A percentile compares a stretch with the other conserved stretches of the same genome.
Evolutionary conservation across 2,329 filamentous ascomycete genomes (phyloP).

Genomic region (Alternaria hordeiaustralica): DNA sequence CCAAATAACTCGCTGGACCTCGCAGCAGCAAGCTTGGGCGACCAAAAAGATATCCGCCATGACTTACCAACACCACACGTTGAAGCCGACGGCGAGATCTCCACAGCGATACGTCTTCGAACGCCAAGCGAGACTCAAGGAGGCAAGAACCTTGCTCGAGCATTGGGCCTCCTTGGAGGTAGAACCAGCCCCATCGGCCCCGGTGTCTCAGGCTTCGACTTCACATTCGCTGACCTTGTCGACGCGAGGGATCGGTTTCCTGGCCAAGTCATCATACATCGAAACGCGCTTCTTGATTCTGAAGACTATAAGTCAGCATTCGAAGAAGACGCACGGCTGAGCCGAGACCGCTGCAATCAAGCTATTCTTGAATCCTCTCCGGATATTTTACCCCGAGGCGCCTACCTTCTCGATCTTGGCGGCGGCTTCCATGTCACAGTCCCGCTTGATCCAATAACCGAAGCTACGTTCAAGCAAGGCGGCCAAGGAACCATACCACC

Average conservation of each 20-base stretch:
- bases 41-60: fast-evolving
- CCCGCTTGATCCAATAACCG: not conserved
- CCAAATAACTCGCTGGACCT: not conserved
- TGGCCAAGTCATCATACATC: not conserved
- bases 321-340: not conserved
- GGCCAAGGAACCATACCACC: not conserved
- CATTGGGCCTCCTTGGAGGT: not conserved
- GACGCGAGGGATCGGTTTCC: not conserved
- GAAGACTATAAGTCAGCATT: not conserved
- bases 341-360: not conserved
- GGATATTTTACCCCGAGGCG: not conserved
- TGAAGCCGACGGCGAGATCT: not conserved
- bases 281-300: not conserved
- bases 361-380: not conserved
- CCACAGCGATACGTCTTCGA: not conserved
- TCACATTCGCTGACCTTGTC: not conserved
- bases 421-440: not conserved
- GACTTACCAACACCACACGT: not conserved
- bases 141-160: not conserved
- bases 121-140: not conserved
- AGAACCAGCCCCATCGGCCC: not conserved
- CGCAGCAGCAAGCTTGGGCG: not conserved
- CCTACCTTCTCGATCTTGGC: not conserved
- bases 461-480: not conserved
- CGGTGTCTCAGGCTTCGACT: not conserved